phyloP scores from a whole-genome alignment of 805 yeast species.

The Candida taoyuanica region DNA sequence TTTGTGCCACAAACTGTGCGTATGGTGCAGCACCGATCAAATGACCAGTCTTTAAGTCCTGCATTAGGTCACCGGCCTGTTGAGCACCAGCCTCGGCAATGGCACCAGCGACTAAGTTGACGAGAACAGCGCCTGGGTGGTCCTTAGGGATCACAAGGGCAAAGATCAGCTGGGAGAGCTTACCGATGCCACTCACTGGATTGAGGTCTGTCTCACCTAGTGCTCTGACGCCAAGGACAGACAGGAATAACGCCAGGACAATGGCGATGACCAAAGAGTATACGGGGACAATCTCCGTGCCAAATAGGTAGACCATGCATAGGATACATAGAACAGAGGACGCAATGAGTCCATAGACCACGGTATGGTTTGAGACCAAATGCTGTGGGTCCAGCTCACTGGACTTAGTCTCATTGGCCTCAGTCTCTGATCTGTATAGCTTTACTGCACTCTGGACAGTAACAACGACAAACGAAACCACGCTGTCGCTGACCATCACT shows the following conservation, averaged over 20 bases:
- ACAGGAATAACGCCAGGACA: slow-evolving; percentile 67
- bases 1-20: slow-evolving; percentile 88
- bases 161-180: slow-evolving; percentile 83
- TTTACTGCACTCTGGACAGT: slow-evolving; percentile 39
- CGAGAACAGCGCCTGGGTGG: slow-evolving; percentile 77
- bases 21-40: slow-evolving; percentile 86
- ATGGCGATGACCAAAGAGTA: slow-evolving; percentile 68
- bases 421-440: slow-evolving; percentile 6
- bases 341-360: slow-evolving; percentile 53
- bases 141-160: slow-evolving; percentile 71
- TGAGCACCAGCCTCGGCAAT: slow-evolving; percentile 98
- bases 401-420: slow-evolving; percentile 14
- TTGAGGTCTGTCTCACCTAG: slow-evolving; percentile 95
- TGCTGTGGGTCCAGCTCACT: slow-evolving; percentile 34
- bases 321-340: slow-evolving; percentile 67
- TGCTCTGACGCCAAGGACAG: slow-evolving; percentile 87
- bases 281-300: slow-evolving; percentile 56
- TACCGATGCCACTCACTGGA: slow-evolving; percentile 96
- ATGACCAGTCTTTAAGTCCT: slow-evolving; percentile 93
- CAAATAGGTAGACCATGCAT: slow-evolving; percentile 66
- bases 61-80: slow-evolving; percentile 98
- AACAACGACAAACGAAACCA: slow-evolving; percentile 71
- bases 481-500: slow-evolving; percentile 89
- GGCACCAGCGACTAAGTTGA: slow-evolving; percentile 92
- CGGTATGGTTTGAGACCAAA: slow-evolving; percentile 46